Evolutionary conservation across 768 basidiomycete genomes (phyloP), one percentile per base, ranked within the genome.

Genomic region (Pisolithus sp.): DNA sequence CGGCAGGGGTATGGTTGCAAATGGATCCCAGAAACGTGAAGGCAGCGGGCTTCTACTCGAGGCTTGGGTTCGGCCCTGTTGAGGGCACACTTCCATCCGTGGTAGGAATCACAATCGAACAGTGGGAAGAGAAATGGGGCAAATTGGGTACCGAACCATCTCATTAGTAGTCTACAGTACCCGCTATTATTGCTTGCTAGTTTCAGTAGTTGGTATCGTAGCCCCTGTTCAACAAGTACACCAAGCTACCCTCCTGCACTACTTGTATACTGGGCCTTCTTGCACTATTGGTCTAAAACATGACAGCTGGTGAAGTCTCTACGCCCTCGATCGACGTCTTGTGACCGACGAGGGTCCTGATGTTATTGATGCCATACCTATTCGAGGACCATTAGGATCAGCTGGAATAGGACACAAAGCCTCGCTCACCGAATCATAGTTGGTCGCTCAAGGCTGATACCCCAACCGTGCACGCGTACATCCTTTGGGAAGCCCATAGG

Each of bases 401-500:
- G 31, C 36, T 23, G 21, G 34, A 47, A 43, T 9, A 47, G 30
- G 12, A 17, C 50, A 48, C 5, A 12, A 40, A 20, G 3, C 30
- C 28, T 39, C 5, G 24, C 83, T 58, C 58, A 92, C 91, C 93
- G 83, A 71, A 99, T 98, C 96, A 99, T 98, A 1, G 96, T 98
- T 17, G 96, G 96, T 54, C 96, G 75, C 73, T 99, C 96, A 26
- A 98, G 74, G 62, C 85, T 81, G 56, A 99, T 80, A 44, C 96
- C 96, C 92, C 94, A 99, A 17, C 96, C 96, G 56, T 93, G 90
- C 23, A 97, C 95, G 23, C 93, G 85, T 10, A 98, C 93, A 62
- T 93, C 93, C 57, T 90, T 88, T 0, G 96, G 96, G 65, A 98
- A 85, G 30, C 96, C 96, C 94, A 98, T 97, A 7, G 96, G 93